phyloP scores from a whole-genome alignment of 352 stramenopile species.

The Phytophthora podocarpi region DNA sequence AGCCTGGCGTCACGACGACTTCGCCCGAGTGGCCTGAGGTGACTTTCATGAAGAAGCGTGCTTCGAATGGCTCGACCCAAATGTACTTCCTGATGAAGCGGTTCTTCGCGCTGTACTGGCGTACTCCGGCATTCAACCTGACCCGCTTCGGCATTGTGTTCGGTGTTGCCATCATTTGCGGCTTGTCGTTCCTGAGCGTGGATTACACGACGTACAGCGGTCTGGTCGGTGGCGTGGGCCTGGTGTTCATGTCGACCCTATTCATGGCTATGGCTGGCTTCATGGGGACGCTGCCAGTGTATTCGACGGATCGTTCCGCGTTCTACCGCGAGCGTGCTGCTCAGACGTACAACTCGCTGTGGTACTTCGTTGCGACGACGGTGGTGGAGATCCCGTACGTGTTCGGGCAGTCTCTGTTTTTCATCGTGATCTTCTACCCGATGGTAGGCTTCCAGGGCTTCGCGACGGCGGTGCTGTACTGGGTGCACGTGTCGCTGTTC shows the following conservation, averaged over 20 bases:
- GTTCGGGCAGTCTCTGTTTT: conserved; percentile 42
- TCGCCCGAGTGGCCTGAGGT: conserved; percentile 28
- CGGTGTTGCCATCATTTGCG: conserved; percentile 42
- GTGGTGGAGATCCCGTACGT: conserved; percentile 59
- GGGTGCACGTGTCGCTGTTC: conserved; percentile 39
- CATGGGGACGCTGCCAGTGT: conserved; percentile 61
- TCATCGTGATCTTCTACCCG: conserved; percentile 52
- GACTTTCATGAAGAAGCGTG: conserved; percentile 43
- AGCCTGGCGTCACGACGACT: conserved; percentile 24
- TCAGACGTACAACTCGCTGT: conserved; percentile 48
- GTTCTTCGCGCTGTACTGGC: conserved; percentile 77
- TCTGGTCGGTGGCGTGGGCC: conserved; percentile 50
- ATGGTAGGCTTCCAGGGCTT: conserved; percentile 54
- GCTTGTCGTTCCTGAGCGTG: conserved; percentile 20
- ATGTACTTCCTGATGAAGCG: conserved; percentile 49
- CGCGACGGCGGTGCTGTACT: conserved; percentile 40
- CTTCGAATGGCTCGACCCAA: conserved; percentile 21
- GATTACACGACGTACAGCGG: conserved; percentile 30
- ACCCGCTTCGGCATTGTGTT: conserved; percentile 48
- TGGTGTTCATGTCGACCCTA: conserved; percentile 44
- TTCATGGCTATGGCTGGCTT: conserved; percentile 79
- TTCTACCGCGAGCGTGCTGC: conserved; percentile 89
- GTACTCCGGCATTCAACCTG: conserved; percentile 42
- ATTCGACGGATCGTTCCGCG: conserved; percentile 11
- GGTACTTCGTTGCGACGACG: conserved; percentile 25